These are phyloP conservation scores for Podila verticillata DNA, from an alignment of 192 early-diverging fungal species.

Conservation along the genomic window DNA sequence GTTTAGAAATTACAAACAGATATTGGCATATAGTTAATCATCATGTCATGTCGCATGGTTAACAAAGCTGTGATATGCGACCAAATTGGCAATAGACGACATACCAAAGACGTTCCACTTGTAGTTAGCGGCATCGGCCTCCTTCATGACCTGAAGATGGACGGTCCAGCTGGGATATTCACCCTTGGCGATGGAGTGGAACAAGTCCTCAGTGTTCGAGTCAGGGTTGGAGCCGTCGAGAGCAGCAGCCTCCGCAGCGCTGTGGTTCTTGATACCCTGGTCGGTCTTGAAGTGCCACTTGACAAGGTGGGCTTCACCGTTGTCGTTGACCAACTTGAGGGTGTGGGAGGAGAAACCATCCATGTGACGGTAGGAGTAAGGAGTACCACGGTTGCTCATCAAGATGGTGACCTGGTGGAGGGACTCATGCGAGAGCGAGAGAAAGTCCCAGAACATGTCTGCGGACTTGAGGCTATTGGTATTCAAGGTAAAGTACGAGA, in stretches of 20 bases:
- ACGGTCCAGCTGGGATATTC: conserved; percentile 74
- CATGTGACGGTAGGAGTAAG: conserved; percentile 64
- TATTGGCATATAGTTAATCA: no score
- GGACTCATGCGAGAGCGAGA: conserved; percentile 70
- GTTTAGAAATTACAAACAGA: neutral
- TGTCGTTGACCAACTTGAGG: conserved; percentile 62
- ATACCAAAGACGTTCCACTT: conserved; percentile 66
- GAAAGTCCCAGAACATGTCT: conserved; percentile 72
- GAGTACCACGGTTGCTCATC: conserved; percentile 68
- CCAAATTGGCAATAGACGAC: neutral
- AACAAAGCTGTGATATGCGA: no score
- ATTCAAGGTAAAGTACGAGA: neutral
- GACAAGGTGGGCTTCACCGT: conserved; percentile 65
- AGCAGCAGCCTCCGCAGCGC: conserved; percentile 59
- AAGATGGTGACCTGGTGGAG: conserved; percentile 69
- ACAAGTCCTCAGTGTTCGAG: conserved; percentile 70
- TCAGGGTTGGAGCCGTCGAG: conserved; percentile 65
- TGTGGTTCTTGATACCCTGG: conserved; percentile 69
- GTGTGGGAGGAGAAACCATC: conserved; percentile 64
- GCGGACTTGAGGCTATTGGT: neutral
- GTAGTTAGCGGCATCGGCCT: conserved; percentile 67
- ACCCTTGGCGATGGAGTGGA: conserved; percentile 67
- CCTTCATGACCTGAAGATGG: conserved; percentile 69
- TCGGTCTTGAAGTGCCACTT: conserved; percentile 73
- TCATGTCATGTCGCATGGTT: neutral